phyloP scores from a whole-genome alignment of 2,329 filamentous ascomycete species.

The Penicillium sp. region DNA sequence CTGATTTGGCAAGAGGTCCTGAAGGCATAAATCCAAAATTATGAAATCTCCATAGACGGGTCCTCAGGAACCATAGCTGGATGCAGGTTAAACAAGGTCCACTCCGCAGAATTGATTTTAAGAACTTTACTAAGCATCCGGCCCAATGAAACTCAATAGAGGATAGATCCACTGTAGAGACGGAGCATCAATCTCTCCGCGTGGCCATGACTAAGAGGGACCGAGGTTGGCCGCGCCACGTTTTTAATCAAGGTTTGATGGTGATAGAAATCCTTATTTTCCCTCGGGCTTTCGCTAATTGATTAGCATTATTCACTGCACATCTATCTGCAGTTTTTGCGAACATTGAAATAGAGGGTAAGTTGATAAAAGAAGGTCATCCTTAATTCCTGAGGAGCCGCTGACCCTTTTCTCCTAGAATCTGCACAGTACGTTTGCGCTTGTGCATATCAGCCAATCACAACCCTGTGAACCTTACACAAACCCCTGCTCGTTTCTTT shows the following conservation, averaged over 20 bases:
- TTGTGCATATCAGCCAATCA: neutral
- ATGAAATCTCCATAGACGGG: neutral
- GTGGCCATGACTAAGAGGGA: neutral
- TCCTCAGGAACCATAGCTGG: no score
- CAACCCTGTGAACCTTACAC: neutral
- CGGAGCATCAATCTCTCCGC: conserved; percentile 6
- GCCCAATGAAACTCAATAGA: neutral
- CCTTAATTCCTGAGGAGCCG: neutral
- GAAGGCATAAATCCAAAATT: neutral
- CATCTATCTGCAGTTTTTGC: neutral
- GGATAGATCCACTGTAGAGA: neutral
- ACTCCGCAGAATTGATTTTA: neutral
- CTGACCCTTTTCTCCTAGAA: neutral
- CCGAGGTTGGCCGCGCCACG: neutral
- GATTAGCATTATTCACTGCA: neutral
- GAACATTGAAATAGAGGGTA: neutral
- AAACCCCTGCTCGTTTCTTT: neutral
- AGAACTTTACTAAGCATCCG: neutral
- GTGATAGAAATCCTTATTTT: neutral
- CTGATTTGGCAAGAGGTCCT: no score
- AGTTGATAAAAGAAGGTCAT: neutral
- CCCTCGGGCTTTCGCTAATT: neutral
- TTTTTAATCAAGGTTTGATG: neutral
- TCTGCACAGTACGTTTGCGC: neutral
- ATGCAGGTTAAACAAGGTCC: neutral